These are phyloP conservation scores for Radiomyces spectabilis DNA, from an alignment of 192 early-diverging fungal genomes.

Conservation along the genomic window DNA sequence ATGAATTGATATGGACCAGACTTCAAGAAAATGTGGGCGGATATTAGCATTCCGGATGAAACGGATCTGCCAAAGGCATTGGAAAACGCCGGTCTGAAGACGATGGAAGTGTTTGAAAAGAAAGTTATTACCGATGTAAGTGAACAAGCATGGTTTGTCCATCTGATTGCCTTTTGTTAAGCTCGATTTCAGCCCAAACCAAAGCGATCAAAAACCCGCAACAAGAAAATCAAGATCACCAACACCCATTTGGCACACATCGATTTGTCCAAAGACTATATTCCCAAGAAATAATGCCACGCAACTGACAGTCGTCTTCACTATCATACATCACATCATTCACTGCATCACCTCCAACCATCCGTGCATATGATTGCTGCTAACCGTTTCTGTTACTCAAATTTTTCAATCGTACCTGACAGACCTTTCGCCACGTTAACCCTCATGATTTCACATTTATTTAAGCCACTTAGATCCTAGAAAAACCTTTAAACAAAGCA, in stretches of 20 bases:
- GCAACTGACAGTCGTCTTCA: too few species aligned
- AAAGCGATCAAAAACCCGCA: conserved; percentile 49
- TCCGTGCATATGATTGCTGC: too few species aligned
- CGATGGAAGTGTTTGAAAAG: conserved; percentile 65
- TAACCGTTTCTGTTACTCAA: too few species aligned
- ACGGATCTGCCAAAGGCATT: conserved; percentile 64
- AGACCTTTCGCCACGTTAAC: too few species aligned
- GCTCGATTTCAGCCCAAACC: conserved; percentile 29
- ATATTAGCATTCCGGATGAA: conserved; percentile 62
- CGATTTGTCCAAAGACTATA: conserved; percentile 70
- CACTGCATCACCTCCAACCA: too few species aligned
- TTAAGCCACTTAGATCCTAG: too few species aligned
- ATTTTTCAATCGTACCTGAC: too few species aligned
- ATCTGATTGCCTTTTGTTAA: neutral
- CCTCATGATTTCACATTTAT: too few species aligned
- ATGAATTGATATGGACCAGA: conserved; percentile 33
- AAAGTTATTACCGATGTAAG: conserved; percentile 43
- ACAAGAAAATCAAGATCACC: conserved; percentile 68
- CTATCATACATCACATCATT: too few species aligned
- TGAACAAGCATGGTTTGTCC: neutral
- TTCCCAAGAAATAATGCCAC: conserved; percentile 28
- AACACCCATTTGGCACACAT: conserved; percentile 72
- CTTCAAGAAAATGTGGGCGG: conserved; percentile 67
- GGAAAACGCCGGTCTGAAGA: conserved; percentile 60
- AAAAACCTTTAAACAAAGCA: too few species aligned